Base-by-base conservation (phyloP, 805 yeast species). In the Suhomyces vadensis region DNA sequence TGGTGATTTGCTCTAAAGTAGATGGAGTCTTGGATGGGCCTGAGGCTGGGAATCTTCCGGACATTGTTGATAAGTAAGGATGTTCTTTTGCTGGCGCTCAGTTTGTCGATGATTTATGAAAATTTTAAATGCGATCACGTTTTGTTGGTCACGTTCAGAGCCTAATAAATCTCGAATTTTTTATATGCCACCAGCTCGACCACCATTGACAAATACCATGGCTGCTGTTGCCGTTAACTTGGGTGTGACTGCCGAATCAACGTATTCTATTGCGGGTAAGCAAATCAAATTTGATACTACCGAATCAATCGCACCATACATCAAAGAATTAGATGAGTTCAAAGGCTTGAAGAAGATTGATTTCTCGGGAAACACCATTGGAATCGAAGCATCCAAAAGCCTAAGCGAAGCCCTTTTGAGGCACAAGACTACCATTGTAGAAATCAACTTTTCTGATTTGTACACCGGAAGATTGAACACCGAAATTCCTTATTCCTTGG, bases 401-500 rank as follows among this genome's bases (percentile, higher is more conserved):
- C 67, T 94, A 39, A 87, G 92, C 29, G 71, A 77, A 36, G 75
- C 79, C 7, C 64, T 83, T 49, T 50, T 71, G 47, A 62, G 67
- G 27, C 73, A 67, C 51, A 60, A 63, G 48, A 72, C 71, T 40
- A 71, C 80, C 46, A 69, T 81, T 56, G 77, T 72, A 49, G 91
- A 84, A 54, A 80, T 89, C 47, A 81, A 92, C 63, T 82, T 94
- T 54, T 91, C 95, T 40, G 99, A 94, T 65, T 77, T 94, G 51
- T 94, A 88, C 71, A 94, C 98, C 21, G 96, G 98, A 9, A 80
- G 99, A 61, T 78, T 92, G 53, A 90, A 89, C 56, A 91, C 91
- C 46, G 99, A 94, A 68, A 95, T 94, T 50, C 98, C 97, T 16
- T 78, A 81, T 51, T 82, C 96, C 4, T 76, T 94, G 61, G 79